A percentile compares a stretch with the other conserved stretches of the same genome.
Conservation (phyloP, 306 rosid species). For the Herpetospermum pedunculosum region DNA sequence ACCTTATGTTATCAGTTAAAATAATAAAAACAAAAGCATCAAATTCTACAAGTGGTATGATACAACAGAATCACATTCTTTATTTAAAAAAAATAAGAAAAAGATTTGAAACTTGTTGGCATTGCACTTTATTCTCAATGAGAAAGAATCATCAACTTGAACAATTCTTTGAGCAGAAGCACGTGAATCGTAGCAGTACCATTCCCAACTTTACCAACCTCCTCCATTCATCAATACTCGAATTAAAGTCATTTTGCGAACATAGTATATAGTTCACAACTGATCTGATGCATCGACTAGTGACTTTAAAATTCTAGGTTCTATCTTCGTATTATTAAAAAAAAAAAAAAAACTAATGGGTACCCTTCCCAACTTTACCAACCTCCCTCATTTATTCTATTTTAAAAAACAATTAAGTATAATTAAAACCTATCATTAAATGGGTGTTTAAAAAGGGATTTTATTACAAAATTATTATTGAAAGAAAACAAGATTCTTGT, state of each 20-base stretch:
- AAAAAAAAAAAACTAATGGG: no score
- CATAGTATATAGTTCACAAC: no score
- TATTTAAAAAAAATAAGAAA: not conserved
- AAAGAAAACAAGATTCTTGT: no score
- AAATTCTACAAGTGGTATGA: not conserved
- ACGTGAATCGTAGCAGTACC: not conserved
- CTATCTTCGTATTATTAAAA: no score
- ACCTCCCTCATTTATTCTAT: no score
- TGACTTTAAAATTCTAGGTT: no score
- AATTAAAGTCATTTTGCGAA: no score
- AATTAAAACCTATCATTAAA: not conserved
- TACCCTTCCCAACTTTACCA: no score
- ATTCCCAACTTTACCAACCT: not conserved
- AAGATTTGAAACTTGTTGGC: not conserved
- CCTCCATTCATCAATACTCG: not conserved
- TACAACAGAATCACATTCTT: not conserved
- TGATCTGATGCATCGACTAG: no score
- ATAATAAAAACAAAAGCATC: not conserved
- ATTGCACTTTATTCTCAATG: not conserved
- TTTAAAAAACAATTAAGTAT: no score
- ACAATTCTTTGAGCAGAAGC: not conserved
- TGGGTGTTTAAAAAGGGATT: not conserved
- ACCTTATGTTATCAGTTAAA: not conserved
- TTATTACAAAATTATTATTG: not conserved
- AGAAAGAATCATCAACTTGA: not conserved